Percentiles rank a stretch among this genome's conserved stretches.
Conservation (phyloP, 176 grass and related monocot genomes). For the Aegilops umbellulata region DNA sequence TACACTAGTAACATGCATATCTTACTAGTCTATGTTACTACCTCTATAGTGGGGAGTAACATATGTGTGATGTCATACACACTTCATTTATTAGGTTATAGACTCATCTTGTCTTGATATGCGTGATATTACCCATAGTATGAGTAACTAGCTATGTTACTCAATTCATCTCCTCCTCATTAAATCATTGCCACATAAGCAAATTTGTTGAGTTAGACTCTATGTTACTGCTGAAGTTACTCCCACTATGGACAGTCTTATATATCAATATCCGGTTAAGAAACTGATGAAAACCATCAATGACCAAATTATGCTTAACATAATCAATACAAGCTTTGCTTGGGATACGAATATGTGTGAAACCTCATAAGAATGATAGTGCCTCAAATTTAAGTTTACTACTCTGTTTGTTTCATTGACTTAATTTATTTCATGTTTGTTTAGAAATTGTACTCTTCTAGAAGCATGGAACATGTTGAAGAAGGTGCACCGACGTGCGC, state of each 20-base stretch:
- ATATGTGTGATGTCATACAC: no score
- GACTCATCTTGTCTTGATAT: no score
- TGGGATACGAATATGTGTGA: not conserved
- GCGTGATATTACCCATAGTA: no score
- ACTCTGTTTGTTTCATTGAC: not conserved
- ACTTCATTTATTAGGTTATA: no score
- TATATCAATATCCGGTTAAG: not conserved
- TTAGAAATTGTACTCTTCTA: slow-evolving; percentile 66
- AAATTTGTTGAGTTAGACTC: no score
- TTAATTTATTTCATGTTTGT: not conserved
- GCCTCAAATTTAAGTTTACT: not conserved
- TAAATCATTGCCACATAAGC: no score
- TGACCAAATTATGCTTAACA: not conserved
- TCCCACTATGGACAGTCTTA: not conserved
- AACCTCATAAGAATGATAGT: not conserved
- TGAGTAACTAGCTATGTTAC: no score
- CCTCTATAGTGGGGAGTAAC: no score
- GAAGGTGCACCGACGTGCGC: slow-evolving; percentile 76
- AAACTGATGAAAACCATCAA: not conserved
- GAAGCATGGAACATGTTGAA: slow-evolving; percentile 88
- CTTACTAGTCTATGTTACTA: no score
- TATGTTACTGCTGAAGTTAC: no score
- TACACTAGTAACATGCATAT: no score
- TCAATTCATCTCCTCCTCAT: no score
- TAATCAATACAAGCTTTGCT: not conserved